Conservation (phyloP, 306 rosid species). For the Trichosanthes cucumerina region DNA sequence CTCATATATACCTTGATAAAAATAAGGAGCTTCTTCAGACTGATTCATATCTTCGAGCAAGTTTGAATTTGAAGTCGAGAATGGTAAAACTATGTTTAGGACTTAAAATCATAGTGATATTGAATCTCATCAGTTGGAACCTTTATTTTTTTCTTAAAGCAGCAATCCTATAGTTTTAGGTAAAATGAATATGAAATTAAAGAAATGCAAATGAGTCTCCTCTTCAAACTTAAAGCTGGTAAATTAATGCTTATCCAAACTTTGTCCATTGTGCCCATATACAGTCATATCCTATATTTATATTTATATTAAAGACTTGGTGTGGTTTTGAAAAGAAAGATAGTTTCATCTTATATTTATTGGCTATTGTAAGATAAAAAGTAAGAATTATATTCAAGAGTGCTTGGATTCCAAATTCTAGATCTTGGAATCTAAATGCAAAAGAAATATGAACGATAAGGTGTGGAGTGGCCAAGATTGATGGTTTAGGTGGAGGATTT, state of each 20-base stretch:
- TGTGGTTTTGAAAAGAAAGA: background rate
- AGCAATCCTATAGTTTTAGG: background rate
- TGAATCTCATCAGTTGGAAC: background rate
- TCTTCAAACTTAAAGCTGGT: background rate
- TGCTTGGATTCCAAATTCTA: background rate
- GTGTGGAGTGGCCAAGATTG: background rate
- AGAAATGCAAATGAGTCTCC: background rate
- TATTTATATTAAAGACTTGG: background rate
- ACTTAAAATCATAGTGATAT: background rate
- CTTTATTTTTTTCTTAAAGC: background rate
- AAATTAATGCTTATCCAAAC: background rate
- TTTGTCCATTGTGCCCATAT: background rate
- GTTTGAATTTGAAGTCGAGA: background rate
- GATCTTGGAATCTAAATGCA: background rate
- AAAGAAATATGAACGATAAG: background rate
- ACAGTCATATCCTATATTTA: background rate
- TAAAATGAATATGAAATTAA: background rate
- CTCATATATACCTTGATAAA: background rate
- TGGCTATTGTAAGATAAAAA: background rate
- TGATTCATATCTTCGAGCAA: background rate
- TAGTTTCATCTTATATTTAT: background rate
- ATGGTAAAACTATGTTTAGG: background rate
- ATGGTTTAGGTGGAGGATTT: background rate
- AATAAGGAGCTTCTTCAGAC: background rate
- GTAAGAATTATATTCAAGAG: no score